Conservation (phyloP, 2,329 filamentous ascomycete genomes). For the Epichloe amarillans region DNA sequence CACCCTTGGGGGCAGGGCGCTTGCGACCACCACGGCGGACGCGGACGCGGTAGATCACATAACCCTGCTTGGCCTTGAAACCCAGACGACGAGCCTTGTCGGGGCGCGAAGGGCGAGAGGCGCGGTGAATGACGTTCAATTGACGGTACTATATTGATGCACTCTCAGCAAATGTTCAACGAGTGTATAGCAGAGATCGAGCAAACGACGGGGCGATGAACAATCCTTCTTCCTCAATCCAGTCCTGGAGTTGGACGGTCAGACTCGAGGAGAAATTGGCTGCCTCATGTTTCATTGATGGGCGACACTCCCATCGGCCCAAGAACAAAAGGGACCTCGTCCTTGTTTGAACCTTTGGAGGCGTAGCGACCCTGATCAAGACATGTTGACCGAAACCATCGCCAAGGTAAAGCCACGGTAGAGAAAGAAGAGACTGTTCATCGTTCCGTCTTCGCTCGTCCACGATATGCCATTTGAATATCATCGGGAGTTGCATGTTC, state of each 20-base stretch:
- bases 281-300: too few relatives aligned
- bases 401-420: not conserved
- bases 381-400: not conserved
- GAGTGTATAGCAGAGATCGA: slow-evolving; percentile 72
- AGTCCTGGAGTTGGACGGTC: too few relatives aligned
- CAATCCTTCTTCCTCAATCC: not conserved
- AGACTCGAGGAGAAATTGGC: not conserved
- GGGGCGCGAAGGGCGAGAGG: slow-evolving; percentile 91
- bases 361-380: not conserved
- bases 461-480: slow-evolving; percentile 19
- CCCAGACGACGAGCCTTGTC: slow-evolving; percentile 99
- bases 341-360: too few relatives aligned
- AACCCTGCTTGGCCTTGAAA: slow-evolving; percentile 99
- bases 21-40: slow-evolving; percentile 98
- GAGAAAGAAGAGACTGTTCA: slow-evolving; percentile 5
- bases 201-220: not conserved
- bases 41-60: slow-evolving; percentile 99
- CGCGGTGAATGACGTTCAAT: slow-evolving; percentile 99
- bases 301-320: too few relatives aligned
- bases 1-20: slow-evolving; percentile 91
- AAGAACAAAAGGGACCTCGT: too few relatives aligned
- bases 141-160: slow-evolving; percentile 99
- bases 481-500: slow-evolving; percentile 22
- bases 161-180: slow-evolving; percentile 99
- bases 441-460: slow-evolving; percentile 16